Conservation (phyloP, 169 alveolate species). For the Eimeria mitis region DNA sequence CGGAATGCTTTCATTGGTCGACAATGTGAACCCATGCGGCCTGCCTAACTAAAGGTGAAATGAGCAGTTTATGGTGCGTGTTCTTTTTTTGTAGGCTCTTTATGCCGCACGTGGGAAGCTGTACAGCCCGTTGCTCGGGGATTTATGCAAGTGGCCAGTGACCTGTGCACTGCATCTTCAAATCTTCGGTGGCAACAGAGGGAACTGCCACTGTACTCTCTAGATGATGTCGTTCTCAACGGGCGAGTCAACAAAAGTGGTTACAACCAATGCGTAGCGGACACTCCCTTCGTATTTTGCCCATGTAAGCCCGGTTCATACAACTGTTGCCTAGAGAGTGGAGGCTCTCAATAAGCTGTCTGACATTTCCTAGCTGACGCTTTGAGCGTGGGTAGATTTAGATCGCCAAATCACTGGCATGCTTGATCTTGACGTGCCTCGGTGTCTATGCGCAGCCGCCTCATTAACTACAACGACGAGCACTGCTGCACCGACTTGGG, state of each 20-base stretch:
- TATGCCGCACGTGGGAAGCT: conserved; percentile 39
- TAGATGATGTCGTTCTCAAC: conserved; percentile 22
- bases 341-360: not conserved
- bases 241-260: conserved; percentile 8
- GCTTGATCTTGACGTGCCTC: not conserved
- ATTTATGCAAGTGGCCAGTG: conserved; percentile 47
- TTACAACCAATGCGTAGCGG: conserved; percentile 51
- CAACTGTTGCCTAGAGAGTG: not conserved
- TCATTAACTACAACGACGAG: conserved; percentile 62
- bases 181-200: conserved; percentile 47
- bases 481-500: conserved; percentile 63
- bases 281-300: conserved; percentile 40
- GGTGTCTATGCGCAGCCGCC: conserved; percentile 32
- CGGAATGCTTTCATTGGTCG: too few relatives aligned
- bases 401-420: not conserved
- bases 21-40: not conserved
- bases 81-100: not conserved
- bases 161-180: conserved; percentile 27
- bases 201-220: conserved; percentile 45
- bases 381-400: not conserved
- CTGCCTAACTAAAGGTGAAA: not conserved
- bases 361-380: not conserved
- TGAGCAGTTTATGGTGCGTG: not conserved
- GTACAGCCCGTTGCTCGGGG: conserved; percentile 71
- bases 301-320: conserved; percentile 41